Evolutionary conservation across 1,284 basidiomycete genomes (phyloP).

Genomic region (Apiotrichum mycotoxinovorans): DNA sequence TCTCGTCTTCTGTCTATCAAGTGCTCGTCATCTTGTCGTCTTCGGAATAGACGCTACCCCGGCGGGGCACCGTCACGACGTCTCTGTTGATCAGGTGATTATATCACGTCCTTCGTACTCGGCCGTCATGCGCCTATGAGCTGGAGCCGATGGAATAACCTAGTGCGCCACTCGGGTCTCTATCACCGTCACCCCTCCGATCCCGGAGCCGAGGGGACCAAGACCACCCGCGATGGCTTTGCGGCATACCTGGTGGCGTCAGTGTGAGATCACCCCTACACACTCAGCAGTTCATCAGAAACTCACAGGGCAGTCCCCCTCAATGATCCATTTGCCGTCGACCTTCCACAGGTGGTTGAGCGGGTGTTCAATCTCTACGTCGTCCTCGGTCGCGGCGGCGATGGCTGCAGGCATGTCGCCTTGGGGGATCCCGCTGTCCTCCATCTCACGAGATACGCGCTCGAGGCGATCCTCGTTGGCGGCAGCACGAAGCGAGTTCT

Average conservation of each 20-base stretch:
- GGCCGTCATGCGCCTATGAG: neutral
- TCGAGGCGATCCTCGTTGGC: conserved; percentile 7
- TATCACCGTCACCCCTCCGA: conserved; percentile 31
- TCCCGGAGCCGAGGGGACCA: conserved; percentile 22
- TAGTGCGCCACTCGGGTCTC: conserved; percentile 9
- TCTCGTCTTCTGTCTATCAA: too few relatives aligned
- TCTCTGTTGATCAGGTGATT: too few relatives aligned
- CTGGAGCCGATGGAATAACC: neutral
- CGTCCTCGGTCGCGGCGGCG: neutral
- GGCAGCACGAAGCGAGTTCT: conserved; percentile 19
- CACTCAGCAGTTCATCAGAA: too few relatives aligned
- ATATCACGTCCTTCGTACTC: neutral
- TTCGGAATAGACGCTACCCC: too few relatives aligned
- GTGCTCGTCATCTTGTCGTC: too few relatives aligned
- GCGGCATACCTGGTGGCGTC: conserved; percentile 30
- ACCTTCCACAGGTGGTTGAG: conserved; percentile 41
- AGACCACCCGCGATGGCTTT: conserved; percentile 34
- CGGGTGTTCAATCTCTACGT: conserved; percentile 23
- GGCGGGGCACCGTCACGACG: too few relatives aligned
- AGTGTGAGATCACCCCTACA: neutral
- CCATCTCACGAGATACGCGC: neutral
- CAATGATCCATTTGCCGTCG: conserved; percentile 31
- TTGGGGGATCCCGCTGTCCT: conserved; percentile 7
- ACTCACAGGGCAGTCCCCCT: conserved; percentile 49
- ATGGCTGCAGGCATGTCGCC: conserved; percentile 3